These are phyloP conservation scores for Scedosporium apiospermum DNA, from an alignment of 2,329 filamentous ascomycete genomes.

Conservation along the genomic window DNA sequence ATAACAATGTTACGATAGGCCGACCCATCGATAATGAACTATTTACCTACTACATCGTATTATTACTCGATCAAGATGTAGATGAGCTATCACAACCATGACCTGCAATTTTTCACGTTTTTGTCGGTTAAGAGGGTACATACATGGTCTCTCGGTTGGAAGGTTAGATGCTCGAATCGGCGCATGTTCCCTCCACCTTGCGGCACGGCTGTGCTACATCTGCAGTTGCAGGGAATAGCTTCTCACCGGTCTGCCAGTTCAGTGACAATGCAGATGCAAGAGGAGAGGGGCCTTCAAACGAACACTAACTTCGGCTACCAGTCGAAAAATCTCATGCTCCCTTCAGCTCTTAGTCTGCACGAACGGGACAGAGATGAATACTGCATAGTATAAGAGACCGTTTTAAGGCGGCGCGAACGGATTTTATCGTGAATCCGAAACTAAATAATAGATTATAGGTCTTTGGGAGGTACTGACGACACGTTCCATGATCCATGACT, in stretches of 20 bases:
- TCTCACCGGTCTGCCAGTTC: slow-evolving; percentile 1
- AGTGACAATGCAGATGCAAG: background rate
- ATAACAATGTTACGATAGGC: background rate
- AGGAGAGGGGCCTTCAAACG: background rate
- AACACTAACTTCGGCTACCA: too few species aligned
- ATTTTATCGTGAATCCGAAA: too few species aligned
- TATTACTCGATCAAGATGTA: background rate
- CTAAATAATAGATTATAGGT: too few species aligned
- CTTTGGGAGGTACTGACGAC: background rate
- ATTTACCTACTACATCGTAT: background rate
- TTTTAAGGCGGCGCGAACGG: too few species aligned
- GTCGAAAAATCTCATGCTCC: too few species aligned
- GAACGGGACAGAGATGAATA: too few species aligned
- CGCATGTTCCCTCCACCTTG: background rate
- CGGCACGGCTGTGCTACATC: background rate
- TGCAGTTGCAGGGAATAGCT: background rate
- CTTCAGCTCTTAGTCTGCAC: too few species aligned
- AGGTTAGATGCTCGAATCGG: background rate
- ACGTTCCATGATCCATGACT: background rate
- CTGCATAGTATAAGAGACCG: too few species aligned
- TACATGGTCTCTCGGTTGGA: background rate
- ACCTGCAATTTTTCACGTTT: background rate
- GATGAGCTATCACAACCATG: background rate
- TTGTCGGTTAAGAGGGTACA: background rate
- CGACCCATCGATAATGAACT: background rate